Conservation (phyloP, 148 eudicot genomes). For the Nyssa sinensis region DNA sequence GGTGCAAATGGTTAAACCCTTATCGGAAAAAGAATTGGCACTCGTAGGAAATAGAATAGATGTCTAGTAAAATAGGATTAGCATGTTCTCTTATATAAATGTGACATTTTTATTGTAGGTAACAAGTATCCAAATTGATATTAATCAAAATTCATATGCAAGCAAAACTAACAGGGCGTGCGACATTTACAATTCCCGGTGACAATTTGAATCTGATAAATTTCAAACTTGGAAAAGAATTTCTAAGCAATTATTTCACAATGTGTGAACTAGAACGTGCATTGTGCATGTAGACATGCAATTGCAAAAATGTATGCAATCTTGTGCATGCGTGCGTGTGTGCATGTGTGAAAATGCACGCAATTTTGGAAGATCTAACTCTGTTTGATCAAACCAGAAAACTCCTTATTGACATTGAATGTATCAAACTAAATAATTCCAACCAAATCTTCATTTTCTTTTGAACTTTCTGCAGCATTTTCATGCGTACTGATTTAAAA, state of each 20-base stretch:
- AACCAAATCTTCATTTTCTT: neutral
- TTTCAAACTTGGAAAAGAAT: conserved; percentile 6
- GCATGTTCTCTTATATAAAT: neutral
- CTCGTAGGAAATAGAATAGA: neutral
- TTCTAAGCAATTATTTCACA: neutral
- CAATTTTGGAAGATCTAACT: neutral
- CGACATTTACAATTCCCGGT: no score
- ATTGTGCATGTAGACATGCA: neutral
- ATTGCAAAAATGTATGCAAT: no score
- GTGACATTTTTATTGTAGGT: neutral
- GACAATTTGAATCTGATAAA: neutral
- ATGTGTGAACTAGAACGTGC: neutral
- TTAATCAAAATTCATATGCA: neutral
- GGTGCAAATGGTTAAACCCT: no score
- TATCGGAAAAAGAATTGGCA: neutral
- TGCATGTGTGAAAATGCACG: neutral
- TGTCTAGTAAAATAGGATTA: neutral
- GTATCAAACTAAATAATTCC: neutral
- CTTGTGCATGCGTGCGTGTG: no score
- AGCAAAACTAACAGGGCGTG: no score
- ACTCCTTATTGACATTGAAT: neutral
- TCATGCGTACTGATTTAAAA: neutral
- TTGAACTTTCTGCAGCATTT: neutral
- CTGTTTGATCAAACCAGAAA: neutral
- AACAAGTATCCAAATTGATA: neutral